Conservation (phyloP, 345 rosid genomes). For the Salix caprea region DNA sequence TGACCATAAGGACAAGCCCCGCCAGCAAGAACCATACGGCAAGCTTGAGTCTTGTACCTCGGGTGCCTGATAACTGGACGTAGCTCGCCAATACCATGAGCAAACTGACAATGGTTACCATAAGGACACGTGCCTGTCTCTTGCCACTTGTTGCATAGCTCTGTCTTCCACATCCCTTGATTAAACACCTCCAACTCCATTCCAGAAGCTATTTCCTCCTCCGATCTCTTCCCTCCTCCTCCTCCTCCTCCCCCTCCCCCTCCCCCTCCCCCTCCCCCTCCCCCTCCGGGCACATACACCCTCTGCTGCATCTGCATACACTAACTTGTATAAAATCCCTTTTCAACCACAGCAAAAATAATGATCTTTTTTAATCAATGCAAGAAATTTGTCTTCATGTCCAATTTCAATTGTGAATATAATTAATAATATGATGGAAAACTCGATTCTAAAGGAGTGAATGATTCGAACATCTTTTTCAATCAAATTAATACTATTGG, state of each 20-base stretch:
- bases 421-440: too few relatives aligned
- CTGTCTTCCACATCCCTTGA: conserved; percentile 25
- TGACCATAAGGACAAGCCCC: conserved; percentile 15
- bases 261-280: background rate
- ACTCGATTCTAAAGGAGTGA: background rate
- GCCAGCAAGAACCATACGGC: conserved; percentile 18
- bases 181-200: conserved; percentile 13
- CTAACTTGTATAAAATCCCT: background rate
- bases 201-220: background rate
- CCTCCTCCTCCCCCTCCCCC: background rate
- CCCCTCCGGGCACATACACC: conserved; percentile 20
- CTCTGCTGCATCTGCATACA: conserved; percentile 25
- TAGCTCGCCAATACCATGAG: conserved; percentile 18
- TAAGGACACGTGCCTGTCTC: conserved; percentile 19
- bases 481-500: background rate
- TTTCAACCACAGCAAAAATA: background rate
- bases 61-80: conserved; percentile 21
- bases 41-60: conserved; percentile 20
- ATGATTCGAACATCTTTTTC: background rate
- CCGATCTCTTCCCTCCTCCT: background rate
- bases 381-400: background rate
- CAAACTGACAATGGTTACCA: conserved; percentile 15
- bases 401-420: background rate
- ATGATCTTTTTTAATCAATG: background rate
- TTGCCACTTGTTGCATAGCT: conserved; percentile 25